Evolutionary conservation across 345 rosid genomes (phyloP), one percentile per base, ranked within the genome.

Genomic region (Noccaea caerulescens): DNA sequence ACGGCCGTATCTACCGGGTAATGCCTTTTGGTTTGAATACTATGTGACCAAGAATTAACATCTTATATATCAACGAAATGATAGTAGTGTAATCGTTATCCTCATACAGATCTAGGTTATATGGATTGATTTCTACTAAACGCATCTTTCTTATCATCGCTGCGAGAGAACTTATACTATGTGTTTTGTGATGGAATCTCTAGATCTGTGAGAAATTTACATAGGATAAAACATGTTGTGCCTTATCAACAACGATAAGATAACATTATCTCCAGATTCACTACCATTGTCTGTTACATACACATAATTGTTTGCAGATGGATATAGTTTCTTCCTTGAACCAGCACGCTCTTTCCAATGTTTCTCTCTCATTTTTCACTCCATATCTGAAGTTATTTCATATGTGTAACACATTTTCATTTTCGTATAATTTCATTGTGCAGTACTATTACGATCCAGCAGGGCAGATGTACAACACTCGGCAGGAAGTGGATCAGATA

Each of bases 401-500:
- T 18, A 25, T 42, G 2, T 42, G 8, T 4, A 56, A 10, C 11
- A 9, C 3, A 9, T 36, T 46, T 58, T 46, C 38, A 47, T 27
- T 37, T 18, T 16, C 23, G 1, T 59, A 3, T 39, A 3, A 10
- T 52, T 41, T 62, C 1, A 39, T 16, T 45, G 42, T 65, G 53
- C 72, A 73, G 77, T 73, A 73, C 43, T 73, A 13, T 32, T 73
- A 57, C 27, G 77, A 73, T 30, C 72, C 72, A 16, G 0, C 0
- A n/a, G 72, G 77, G 18, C 51, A 57, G 18, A 5, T 38, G 38
- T 65, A 65, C 49, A 4, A 1, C 6, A 30, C 43, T 9, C 6
- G 52, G 7, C 8, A 20, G 1, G 9, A 32, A 49, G 72, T 73
- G 66, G 66, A 66, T 11, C 5, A 3, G 2, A 33, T 57, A 2